These are phyloP conservation scores for Hypsizygus marmoreus DNA, from an alignment of 768 basidiomycete genomes.

Conservation along the genomic window DNA sequence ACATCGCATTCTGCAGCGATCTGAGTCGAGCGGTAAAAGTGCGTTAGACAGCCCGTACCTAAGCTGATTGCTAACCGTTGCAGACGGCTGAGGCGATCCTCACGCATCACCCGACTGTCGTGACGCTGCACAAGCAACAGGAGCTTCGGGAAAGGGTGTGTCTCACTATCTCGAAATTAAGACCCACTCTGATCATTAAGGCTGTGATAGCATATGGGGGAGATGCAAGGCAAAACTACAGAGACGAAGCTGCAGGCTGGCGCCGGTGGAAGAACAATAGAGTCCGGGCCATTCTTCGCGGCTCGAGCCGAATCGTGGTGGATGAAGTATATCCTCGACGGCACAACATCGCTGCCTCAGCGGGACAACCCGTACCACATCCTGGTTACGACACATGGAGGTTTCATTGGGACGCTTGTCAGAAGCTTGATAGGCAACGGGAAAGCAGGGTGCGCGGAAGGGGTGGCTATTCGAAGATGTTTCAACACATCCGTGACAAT, in stretches of 20 bases:
- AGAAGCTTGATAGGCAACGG: slow-evolving; percentile 45
- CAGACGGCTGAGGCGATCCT: slow-evolving; percentile 73
- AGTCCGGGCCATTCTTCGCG: slow-evolving; percentile 41
- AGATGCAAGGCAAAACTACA: slow-evolving; percentile 50
- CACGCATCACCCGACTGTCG: slow-evolving; percentile 48
- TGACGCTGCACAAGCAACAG: slow-evolving; percentile 41
- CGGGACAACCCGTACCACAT: slow-evolving; percentile 38
- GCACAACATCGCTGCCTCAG: slow-evolving; percentile 21
- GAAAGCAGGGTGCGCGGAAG: slow-evolving; percentile 35
- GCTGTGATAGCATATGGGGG: slow-evolving; percentile 26
- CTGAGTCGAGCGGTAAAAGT: slow-evolving; percentile 69
- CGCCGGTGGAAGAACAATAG: slow-evolving; percentile 32
- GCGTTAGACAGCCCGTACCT: slow-evolving; percentile 15
- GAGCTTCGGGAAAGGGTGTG: slow-evolving; percentile 69
- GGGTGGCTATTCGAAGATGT: slow-evolving; percentile 38
- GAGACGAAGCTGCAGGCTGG: slow-evolving; percentile 18
- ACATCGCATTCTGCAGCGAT: slow-evolving; percentile 70
- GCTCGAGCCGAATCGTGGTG: slow-evolving; percentile 66
- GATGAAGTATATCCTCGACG: slow-evolving; percentile 43
- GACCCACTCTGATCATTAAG: not conserved
- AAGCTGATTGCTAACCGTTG: slow-evolving; percentile 4
- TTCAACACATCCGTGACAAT: slow-evolving; percentile 60
- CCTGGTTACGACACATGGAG: slow-evolving; percentile 70
- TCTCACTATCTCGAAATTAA: slow-evolving; percentile 2
- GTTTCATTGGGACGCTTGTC: slow-evolving; percentile 57